phyloP scores from a whole-genome alignment of 371 early-diverging fungal species.

The Syncephalastrum racemosum region DNA sequence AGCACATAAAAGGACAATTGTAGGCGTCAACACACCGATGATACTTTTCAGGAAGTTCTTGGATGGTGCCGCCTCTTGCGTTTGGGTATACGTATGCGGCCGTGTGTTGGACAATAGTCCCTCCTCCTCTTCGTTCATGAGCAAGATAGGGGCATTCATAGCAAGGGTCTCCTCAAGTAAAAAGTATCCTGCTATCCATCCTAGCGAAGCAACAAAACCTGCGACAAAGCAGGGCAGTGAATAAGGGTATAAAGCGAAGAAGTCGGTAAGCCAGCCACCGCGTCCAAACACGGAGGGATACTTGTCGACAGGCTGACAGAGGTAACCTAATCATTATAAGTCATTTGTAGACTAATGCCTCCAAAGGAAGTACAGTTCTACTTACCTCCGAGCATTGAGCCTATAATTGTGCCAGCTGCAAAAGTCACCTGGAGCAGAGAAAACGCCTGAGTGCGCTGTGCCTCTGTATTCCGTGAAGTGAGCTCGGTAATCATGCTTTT shows the following conservation, averaged over 20 bases:
- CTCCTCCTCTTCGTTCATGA: no score
- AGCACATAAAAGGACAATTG: conserved; percentile 33
- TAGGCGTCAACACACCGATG: conserved; percentile 35
- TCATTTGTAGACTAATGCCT: neutral
- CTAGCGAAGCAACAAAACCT: conserved; percentile 58
- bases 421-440: conserved; percentile 57
- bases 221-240: conserved; percentile 83
- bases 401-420: conserved; percentile 7
- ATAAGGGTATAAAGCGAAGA: conserved; percentile 76
- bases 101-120: no score
- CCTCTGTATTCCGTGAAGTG: conserved; percentile 76
- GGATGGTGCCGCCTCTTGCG: neutral
- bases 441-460: conserved; percentile 57
- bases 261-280: conserved; percentile 32
- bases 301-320: conserved; percentile 71
- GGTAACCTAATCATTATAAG: conserved; percentile 38
- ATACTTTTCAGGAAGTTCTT: neutral
- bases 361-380: no score
- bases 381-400: conserved; percentile 5
- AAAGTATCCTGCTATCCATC: conserved; percentile 66
- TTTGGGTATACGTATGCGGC: conserved; percentile 1
- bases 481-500: conserved; percentile 90
- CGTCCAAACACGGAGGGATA: conserved; percentile 71
- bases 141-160: neutral
- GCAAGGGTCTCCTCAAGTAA: conserved; percentile 73